Conservation (phyloP, 495 filamentous ascomycete species). For the Xylaria acuta region DNA sequence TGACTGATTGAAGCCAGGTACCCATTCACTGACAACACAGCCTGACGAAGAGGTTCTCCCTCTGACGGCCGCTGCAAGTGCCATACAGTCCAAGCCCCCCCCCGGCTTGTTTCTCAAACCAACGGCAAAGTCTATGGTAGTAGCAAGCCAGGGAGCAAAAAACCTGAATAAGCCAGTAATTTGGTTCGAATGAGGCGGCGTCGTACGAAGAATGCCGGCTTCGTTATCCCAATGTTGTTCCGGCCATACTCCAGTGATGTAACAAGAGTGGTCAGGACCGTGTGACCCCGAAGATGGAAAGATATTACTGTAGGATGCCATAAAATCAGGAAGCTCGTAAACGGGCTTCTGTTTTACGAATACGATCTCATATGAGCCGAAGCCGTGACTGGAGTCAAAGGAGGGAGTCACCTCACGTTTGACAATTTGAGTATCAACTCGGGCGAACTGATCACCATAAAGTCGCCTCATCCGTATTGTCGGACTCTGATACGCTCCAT, state of each 20-base stretch:
- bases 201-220: neutral
- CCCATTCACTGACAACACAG: slow-evolving; percentile 8
- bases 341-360: slow-evolving; percentile 11
- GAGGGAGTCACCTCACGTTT: neutral
- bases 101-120: neutral
- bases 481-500: slow-evolving; percentile 2
- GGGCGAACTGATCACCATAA: slow-evolving; percentile 22
- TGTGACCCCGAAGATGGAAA: neutral
- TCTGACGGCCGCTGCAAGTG: neutral
- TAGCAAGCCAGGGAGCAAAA: neutral
- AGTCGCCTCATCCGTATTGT: slow-evolving; percentile 17
- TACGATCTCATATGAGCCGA: neutral
- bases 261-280: neutral
- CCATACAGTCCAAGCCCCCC: slow-evolving; percentile 1
- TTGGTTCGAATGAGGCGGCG: neutral
- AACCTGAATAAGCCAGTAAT: slow-evolving; percentile 13
- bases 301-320: slow-evolving; percentile 4
- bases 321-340: slow-evolving; percentile 3
- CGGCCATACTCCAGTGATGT: slow-evolving; percentile 5
- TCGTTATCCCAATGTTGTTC: slow-evolving; percentile 13
- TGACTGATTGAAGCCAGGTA: neutral
- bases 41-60: slow-evolving; percentile 4
- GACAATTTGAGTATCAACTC: slow-evolving; percentile 4
- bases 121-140: slow-evolving; percentile 1
- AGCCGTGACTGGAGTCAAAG: neutral